Percentiles rank a stretch among this genome's conserved stretches.
Evolutionary conservation across 1,284 basidiomycete species (phyloP).

Genomic region (Ceratobasidium sp.): DNA sequence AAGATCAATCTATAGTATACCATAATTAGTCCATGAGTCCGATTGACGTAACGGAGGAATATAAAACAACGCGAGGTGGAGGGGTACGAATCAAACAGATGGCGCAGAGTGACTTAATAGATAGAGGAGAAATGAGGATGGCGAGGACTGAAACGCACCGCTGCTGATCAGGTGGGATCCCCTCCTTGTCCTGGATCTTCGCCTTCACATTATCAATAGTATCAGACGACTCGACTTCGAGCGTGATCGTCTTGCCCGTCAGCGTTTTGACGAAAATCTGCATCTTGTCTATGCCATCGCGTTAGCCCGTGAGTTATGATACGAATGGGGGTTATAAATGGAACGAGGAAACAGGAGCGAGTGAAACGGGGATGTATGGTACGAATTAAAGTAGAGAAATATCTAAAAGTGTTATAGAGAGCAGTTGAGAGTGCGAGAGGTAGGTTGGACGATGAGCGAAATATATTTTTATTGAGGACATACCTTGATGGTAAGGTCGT

Average conservation of each 20-base stretch:
- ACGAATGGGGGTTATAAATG: background rate
- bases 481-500: conserved; percentile 42
- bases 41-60: too few species aligned
- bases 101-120: too few species aligned
- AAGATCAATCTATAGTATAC: conserved; percentile 73
- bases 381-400: background rate
- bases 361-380: background rate
- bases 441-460: background rate
- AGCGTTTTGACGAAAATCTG: conserved; percentile 62
- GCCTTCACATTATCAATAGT: conserved; percentile 67
- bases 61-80: too few species aligned
- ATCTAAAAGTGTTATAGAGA: background rate
- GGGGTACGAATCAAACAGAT: too few species aligned
- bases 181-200: conserved; percentile 67
- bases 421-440: background rate
- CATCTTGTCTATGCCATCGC: conserved; percentile 49
- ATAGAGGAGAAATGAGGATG: background rate
- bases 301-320: background rate
- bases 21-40: background rate
- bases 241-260: conserved; percentile 60
- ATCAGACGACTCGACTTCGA: conserved; percentile 67
- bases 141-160: conserved; percentile 55
- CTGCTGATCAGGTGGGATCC: conserved; percentile 91
- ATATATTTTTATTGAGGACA: conserved; percentile 9
- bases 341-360: background rate